These are phyloP conservation scores for Paraglomus brasilianum DNA, from an alignment of 192 early-diverging fungal genomes.

Conservation along the genomic window DNA sequence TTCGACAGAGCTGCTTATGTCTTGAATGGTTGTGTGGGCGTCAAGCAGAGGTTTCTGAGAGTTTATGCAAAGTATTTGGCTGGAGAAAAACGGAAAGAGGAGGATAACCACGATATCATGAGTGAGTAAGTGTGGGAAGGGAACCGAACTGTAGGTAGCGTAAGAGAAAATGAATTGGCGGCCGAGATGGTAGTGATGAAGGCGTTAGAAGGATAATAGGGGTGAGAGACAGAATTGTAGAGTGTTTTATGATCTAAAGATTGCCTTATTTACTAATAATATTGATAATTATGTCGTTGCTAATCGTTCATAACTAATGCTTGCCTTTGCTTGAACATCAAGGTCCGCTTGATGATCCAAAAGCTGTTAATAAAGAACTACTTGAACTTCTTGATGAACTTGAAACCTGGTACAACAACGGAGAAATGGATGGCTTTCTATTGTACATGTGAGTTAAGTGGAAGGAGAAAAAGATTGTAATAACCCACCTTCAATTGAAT, in stretches of 20 bases:
- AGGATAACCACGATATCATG: constrained; percentile 56
- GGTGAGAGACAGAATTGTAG: too few relatives aligned
- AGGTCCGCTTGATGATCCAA: constrained; percentile 48
- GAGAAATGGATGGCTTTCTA: constrained; percentile 64
- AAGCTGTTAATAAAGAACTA: constrained; percentile 49
- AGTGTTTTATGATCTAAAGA: too few relatives aligned
- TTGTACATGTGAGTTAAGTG: constrained; percentile 58
- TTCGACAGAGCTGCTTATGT: constrained; percentile 61
- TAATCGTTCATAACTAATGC: not conserved
- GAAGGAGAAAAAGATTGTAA: constrained; percentile 21
- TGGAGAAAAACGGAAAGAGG: constrained; percentile 60
- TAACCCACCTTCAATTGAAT: not conserved
- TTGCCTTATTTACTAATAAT: not conserved
- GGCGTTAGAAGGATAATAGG: not conserved
- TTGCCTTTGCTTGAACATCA: not conserved
- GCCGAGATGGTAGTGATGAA: not conserved
- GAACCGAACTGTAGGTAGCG: not conserved
- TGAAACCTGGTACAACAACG: constrained; percentile 35
- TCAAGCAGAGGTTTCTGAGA: constrained; percentile 68
- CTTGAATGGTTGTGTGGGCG: constrained; percentile 48
- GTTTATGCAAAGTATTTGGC: constrained; percentile 76
- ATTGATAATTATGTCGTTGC: not conserved
- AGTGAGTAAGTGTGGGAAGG: constrained; percentile 31
- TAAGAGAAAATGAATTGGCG: not conserved
- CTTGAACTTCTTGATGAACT: constrained; percentile 49